phyloP scores from a whole-genome alignment of 495 filamentous ascomycete species.

The Annulohypoxylon moriforme region DNA sequence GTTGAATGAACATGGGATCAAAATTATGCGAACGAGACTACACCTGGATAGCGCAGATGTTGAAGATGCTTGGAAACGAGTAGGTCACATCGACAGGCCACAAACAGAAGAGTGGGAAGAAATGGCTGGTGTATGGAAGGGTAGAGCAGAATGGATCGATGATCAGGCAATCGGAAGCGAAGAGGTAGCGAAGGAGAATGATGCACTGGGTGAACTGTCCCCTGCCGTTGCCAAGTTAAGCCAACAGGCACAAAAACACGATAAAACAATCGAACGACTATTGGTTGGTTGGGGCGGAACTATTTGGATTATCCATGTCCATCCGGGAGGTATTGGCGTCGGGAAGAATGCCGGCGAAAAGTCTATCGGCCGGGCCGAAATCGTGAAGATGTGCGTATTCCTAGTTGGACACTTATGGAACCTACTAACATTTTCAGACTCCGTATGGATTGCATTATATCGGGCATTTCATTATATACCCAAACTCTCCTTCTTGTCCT shows the following conservation, averaged over 20 bases:
- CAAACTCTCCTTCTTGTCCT: constrained; percentile 89
- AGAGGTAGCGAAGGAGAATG: constrained; percentile 55
- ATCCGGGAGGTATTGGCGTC: constrained; percentile 74
- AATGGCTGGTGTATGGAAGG: constrained; percentile 95
- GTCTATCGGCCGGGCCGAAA: constrained; percentile 83
- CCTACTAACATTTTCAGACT: constrained; percentile 68
- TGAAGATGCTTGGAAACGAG: constrained; percentile 93
- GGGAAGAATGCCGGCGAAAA: constrained; percentile 77
- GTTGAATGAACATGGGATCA: constrained; percentile 96
- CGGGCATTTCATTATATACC: constrained; percentile 96
- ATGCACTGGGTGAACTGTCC: constrained; percentile 44
- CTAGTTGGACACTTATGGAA: neutral
- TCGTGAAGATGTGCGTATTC: constrained; percentile 82
- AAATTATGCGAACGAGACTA: constrained; percentile 93
- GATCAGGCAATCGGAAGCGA: constrained; percentile 75
- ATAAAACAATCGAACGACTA: constrained; percentile 75
- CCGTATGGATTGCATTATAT: constrained; percentile 95
- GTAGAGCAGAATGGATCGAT: constrained; percentile 90
- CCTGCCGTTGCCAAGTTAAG: constrained; percentile 61
- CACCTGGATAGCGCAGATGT: constrained; percentile 79
- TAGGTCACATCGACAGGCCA: constrained; percentile 89
- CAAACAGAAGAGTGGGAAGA: constrained; percentile 87
- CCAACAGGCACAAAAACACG: constrained; percentile 55
- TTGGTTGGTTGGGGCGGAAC: constrained; percentile 95
- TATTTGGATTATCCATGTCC: constrained; percentile 93